Evolutionary conservation across 2,329 filamentous ascomycete species (phyloP).

Genomic region (Fusarium sp.): DNA sequence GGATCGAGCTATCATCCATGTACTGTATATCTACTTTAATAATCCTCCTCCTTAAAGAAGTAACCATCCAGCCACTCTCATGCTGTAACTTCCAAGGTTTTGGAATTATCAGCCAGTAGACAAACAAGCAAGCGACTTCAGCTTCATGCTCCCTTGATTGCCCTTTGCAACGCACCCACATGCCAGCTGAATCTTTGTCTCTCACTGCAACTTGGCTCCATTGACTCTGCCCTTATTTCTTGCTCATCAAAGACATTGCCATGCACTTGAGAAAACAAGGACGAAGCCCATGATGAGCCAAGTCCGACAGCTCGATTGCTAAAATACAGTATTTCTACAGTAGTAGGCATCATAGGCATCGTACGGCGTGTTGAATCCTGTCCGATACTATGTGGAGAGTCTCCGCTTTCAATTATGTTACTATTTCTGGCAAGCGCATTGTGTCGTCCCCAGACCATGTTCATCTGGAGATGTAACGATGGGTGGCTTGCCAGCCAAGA

Average conservation of each 20-base stretch:
- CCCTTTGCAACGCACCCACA: constrained; percentile 5
- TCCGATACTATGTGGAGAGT: constrained; percentile 7
- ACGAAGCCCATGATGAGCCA: neutral
- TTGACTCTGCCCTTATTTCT: constrained; percentile 17
- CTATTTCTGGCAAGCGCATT: constrained; percentile 31
- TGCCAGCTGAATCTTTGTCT: constrained; percentile 4
- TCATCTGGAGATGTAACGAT: constrained; percentile 12
- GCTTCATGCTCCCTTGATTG: constrained; percentile 2
- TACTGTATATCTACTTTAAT: constrained; percentile 15
- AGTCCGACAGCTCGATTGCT: constrained; percentile 4
- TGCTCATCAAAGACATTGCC: constrained; percentile 3
- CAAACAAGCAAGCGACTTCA: neutral
- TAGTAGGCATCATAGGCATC: neutral
- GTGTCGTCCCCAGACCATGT: constrained; percentile 1
- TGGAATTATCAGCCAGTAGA: constrained; percentile 8
- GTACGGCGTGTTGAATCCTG: constrained; percentile 14
- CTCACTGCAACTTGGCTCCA: neutral
- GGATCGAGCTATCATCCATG: constrained; percentile 29
- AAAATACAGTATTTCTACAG: neutral
- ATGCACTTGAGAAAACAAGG: constrained; percentile 13
- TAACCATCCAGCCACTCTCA: neutral
- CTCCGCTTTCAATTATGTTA: constrained; percentile 30
- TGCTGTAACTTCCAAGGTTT: too few relatives aligned
- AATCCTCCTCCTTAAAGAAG: constrained; percentile 16
- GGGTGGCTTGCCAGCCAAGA: constrained; percentile 3